Base-by-base conservation (phyloP, 164 flowering plant genomes). In the Macadamia integrifolia region DNA sequence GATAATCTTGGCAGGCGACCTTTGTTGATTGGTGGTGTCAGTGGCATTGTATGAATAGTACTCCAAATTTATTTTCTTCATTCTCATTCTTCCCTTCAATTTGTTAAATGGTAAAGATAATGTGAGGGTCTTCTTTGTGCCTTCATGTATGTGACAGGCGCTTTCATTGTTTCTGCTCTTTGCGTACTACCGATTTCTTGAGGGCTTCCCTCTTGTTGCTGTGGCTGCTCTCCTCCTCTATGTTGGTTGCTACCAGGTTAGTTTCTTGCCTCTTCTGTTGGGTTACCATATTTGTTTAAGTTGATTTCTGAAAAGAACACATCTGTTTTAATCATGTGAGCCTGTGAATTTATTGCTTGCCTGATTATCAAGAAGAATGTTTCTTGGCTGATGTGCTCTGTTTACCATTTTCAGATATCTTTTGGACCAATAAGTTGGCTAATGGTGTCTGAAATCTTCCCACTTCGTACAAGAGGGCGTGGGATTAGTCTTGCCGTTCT, bases 341-440 rank as follows among this genome's bases (percentile, higher is more conserved):
- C 12, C 3, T 46, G 50, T 46, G 9, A 46, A 11, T 9, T 11
- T 46, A 11, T 46, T 8, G 12, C 50, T 46, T 46, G 12, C 13
- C 50, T 3, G 9, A 46, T 46, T 1, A 46, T 11, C 1, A 60
- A 32, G 17, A 6, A 55, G 29, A 57, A 13, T 28, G 1, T 58
- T 6, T 30, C 32, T 30, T 2, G 5, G 29, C 64, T 46, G 59
- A 8, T 15, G 3, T 23, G 35, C 44, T 65, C 9, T 28, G 7
- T 71, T 66, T 9, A 69, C 62, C 28, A 62, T 13, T 75, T 70
- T 69, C 80, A 90, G 99, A 79, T 94, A 79, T 92, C 99, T 30
- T 92, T 90, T 81, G 99, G 97, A 14, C 97, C 97, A 14, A 88
- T 90, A 43, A 89, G 99, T 72, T 94, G 96, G 99, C 83, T 92